A percentile compares a stretch with the other conserved stretches of the same genome.
These are phyloP conservation scores for Zygosaccharomyces sapae DNA, from an alignment of 1,139 yeast genomes.

Conservation along the genomic window DNA sequence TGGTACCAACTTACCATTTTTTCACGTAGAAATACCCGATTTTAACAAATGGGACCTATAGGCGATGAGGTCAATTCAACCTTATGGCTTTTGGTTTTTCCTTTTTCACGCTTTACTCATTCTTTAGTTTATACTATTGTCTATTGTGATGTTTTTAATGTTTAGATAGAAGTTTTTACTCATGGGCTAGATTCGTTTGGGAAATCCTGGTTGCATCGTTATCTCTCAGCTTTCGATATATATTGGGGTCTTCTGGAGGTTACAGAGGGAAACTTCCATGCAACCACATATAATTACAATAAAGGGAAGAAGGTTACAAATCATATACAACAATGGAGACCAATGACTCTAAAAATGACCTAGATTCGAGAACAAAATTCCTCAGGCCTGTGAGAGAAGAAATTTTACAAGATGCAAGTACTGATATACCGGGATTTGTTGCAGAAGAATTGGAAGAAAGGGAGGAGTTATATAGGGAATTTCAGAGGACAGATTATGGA, in stretches of 20 bases:
- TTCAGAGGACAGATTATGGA: conserved; percentile 7
- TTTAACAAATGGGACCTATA: conserved; percentile 41
- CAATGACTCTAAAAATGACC: background rate
- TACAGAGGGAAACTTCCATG: background rate
- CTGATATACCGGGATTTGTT: conserved; percentile 33
- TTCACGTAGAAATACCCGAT: conserved; percentile 84
- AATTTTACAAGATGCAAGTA: conserved; percentile 24
- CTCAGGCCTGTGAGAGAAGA: conserved; percentile 12
- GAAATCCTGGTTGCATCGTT: background rate
- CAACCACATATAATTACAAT: background rate
- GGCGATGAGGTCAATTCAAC: background rate
- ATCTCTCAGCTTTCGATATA: background rate
- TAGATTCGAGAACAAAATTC: background rate
- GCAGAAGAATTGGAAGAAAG: conserved; percentile 33
- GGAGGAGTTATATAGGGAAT: conserved; percentile 19
- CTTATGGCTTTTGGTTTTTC: background rate
- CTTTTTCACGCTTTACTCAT: no score
- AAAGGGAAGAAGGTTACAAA: background rate
- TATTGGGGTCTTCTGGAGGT: no score
- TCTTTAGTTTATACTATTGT: background rate
- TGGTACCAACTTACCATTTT: conserved; percentile 77
- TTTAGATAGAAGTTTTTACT: background rate
- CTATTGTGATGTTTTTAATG: background rate
- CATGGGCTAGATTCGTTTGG: background rate
- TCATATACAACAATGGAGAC: background rate